Base-by-base conservation (phyloP, 768 basidiomycete species). In the Podaxis rugospora region DNA sequence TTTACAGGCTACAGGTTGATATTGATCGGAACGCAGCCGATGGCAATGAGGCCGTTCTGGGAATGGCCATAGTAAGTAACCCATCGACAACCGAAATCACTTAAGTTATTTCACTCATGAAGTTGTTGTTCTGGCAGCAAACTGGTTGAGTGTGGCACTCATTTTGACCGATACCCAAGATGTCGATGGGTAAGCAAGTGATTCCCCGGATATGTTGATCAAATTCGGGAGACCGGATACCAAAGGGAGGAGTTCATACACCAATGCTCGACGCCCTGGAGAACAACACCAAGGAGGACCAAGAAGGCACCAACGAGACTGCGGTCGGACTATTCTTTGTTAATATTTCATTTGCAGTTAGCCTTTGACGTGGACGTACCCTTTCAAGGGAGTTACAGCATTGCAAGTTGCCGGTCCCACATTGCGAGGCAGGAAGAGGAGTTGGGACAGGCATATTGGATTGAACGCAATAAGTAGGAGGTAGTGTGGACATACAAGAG, bases 11-110 rank as follows among this genome's bases (percentile, higher is more conserved):
- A 72, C 44, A 69, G 61, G 59, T 63, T 67, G 54, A 73, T 69
- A 27, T 68, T 68, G 70, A 81, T 70, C 11, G 75, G 73, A 11
- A 66, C 63, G 65, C 80, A 82, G n/a, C 69, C 77, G 55, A 79
- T 60, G 51, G 67, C 69, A 60, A 82, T 57, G 10, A 81, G 14
- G 2, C 79, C 78, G 13, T 60, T 59, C 71, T 70, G 46, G 1
- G 1, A 40, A 58, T 18, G 36, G 27, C 9, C 63, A 23, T 64
- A 62, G 14, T 4, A 16, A n/a, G 42, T 13, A 6, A 21, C 25
- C 13, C 13, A 16, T 27, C 9, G 18, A 14, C 14, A 9, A 11
- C 36, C 18, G 62, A 52, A 61, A 16, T 7, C 51, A 51, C 63
- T 59, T 58, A 28, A 5, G 27, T 5, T 28, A 64, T 14, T 59